Evolutionary conservation across 78 protist species (phyloP), one percentile per base, ranked within the genome.

Genomic region (Dictyostelium brefeldianum): DNA sequence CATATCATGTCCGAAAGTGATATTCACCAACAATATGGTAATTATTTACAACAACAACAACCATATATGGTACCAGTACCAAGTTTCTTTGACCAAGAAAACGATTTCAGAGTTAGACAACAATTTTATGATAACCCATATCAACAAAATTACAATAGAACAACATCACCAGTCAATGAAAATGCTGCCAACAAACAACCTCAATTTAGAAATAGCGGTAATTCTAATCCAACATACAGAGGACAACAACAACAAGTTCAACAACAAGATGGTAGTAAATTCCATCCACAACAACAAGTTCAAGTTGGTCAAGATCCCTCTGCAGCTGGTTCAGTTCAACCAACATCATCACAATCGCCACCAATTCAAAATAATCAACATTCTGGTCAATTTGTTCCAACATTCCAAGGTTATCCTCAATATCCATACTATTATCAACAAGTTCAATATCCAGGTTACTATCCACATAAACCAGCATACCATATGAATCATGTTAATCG

Each of bases 81-180:
- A 41, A 79, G 48, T 25, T 22, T 62, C 27, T 84, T 84, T 31
- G 62, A 56, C 29, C 81, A 84, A n/a, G 92, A 84, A n/a, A 54
- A 18, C 36, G 80, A 53, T 43, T 73, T 73, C 27, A 78, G 82
- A 69, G n/a, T 65, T 17, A 80, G 77, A 80, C 62, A 29, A 25
- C 78, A 65, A 81, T 53, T 27, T 18, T 41, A 51, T 11, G 27
- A 78, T 51, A 51, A 85, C 64, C n/a, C 41, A 4, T 78, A 83
- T 20, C 82, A 77, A 77, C 53, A 50, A 31, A 29, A 51, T 10
- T 80, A 80, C 67, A 82, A 69, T 27, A 54, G 90, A 50, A 82
- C 90, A 47, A 69, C 90, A 12, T 82, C 90, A 69, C 90, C 90
- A 65, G 90, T 82, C n/a, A 69, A 64, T 80, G 80, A 87, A 59